Percentiles rank a stretch among this genome's conserved stretches.
phyloP scores from a whole-genome alignment of 2,329 filamentous ascomycete genomes.

The Fonsecaea monophora region DNA sequence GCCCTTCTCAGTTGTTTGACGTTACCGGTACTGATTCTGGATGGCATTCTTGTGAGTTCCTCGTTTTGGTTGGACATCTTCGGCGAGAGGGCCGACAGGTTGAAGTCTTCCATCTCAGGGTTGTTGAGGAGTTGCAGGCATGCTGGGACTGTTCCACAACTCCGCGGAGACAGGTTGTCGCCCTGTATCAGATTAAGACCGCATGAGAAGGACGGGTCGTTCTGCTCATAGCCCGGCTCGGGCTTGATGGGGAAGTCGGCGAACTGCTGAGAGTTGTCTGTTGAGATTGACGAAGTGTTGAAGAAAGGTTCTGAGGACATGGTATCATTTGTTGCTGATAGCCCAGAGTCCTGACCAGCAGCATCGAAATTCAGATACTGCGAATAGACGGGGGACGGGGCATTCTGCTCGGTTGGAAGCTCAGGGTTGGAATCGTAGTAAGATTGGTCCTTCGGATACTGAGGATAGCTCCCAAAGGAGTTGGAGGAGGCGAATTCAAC shows the following conservation, averaged over 20 bases:
- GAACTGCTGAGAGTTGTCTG: constrained; percentile 19
- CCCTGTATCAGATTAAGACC: constrained; percentile 1
- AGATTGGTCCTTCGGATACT: constrained; percentile 13
- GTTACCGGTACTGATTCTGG: background rate
- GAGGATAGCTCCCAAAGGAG: constrained; percentile 24
- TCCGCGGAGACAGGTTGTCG: constrained; percentile 13
- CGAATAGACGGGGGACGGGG: constrained; percentile 32
- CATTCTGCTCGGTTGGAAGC: constrained; percentile 21
- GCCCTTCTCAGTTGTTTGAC: background rate
- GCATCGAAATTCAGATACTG: constrained; percentile 35
- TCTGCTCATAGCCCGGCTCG: constrained; percentile 23
- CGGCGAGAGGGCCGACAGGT: background rate
- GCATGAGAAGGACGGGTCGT: constrained; percentile 13
- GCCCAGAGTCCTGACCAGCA: constrained; percentile 25
- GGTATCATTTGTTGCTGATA: constrained; percentile 21
- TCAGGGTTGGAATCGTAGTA: constrained; percentile 24
- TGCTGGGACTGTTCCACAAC: constrained; percentile 20
- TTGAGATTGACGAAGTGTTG: constrained; percentile 16
- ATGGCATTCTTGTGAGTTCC: background rate
- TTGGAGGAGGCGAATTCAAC: constrained; percentile 30
- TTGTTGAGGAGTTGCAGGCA: constrained; percentile 29
- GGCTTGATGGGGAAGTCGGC: constrained; percentile 26
- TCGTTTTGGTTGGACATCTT: background rate
- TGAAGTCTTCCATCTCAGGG: constrained; percentile 33
- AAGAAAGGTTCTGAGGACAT: constrained; percentile 19